Conservation (phyloP, 2,329 filamentous ascomycete genomes). For the Pestalotiopsis sp. region DNA sequence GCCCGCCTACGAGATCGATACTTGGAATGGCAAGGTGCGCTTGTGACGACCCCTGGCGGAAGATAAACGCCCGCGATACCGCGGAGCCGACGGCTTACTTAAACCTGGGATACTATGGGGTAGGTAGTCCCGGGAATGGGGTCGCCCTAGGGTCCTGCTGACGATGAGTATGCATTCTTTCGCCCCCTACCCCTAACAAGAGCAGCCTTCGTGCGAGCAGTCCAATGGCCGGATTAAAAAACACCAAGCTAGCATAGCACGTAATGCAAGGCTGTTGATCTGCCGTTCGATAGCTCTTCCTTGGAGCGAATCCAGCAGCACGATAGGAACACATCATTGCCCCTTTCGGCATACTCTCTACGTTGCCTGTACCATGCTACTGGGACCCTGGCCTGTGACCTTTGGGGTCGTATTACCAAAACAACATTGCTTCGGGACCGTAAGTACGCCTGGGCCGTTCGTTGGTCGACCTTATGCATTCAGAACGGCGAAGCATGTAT, state of each 20-base stretch:
- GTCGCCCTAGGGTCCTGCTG: background rate
- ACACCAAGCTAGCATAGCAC: background rate
- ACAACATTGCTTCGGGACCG: too few relatives aligned
- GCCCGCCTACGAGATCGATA: background rate
- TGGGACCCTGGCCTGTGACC: too few relatives aligned
- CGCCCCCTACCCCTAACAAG: background rate
- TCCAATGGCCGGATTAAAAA: background rate
- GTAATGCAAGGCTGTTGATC: background rate
- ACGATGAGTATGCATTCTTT: background rate
- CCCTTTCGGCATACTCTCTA: background rate
- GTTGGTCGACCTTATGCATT: too few relatives aligned
- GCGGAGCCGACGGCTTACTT: background rate
- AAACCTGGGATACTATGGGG: background rate
- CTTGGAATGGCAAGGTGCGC: background rate
- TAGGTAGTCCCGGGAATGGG: background rate
- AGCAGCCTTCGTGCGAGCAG: background rate
- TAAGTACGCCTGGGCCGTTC: too few relatives aligned
- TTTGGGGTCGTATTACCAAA: too few relatives aligned
- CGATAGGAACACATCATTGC: background rate
- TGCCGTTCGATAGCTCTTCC: background rate
- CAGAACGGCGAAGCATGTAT: too few relatives aligned
- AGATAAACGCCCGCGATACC: background rate
- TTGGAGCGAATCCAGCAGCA: background rate
- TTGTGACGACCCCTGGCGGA: background rate
- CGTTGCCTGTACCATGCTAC: background rate